Percentiles rank a stretch among this genome's conserved stretches.
Evolutionary conservation across 371 early-diverging fungal species (phyloP).

Genomic region (Fennellomyces sp.): DNA sequence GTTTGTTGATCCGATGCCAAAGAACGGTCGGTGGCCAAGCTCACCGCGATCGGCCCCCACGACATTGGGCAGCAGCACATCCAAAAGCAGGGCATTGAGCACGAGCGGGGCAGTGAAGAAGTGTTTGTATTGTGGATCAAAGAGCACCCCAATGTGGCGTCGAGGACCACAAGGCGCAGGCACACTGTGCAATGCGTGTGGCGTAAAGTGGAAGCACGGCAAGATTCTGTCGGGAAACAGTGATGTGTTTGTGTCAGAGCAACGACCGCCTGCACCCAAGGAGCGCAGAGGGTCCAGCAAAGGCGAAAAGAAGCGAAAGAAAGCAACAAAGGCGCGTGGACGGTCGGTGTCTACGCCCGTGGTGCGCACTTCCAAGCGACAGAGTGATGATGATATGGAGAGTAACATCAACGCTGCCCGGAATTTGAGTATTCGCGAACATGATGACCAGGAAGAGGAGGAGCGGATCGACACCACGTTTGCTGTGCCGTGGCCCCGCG

Average conservation of each 20-base stretch:
- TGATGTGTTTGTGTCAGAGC: background rate
- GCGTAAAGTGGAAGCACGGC: conserved; percentile 86
- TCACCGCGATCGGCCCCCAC: conserved; percentile 78
- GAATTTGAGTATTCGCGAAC: conserved; percentile 10
- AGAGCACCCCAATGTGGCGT: conserved; percentile 90
- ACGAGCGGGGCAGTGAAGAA: conserved; percentile 30
- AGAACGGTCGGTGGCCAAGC: conserved; percentile 78
- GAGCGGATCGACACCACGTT: too few relatives aligned
- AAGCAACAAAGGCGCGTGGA: conserved; percentile 4
- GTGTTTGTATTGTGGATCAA: conserved; percentile 81
- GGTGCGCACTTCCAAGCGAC: too few relatives aligned
- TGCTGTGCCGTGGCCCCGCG: conserved; percentile 10
- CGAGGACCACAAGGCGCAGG: conserved; percentile 82
- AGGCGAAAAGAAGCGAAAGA: conserved; percentile 17
- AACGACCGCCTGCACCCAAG: conserved; percentile 14
- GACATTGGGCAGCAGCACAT: background rate
- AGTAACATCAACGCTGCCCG: conserved; percentile 10
- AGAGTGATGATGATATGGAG: conserved; percentile 16
- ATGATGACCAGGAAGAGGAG: too few relatives aligned
- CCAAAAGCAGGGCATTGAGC: background rate
- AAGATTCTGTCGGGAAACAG: conserved; percentile 53
- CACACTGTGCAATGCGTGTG: conserved; percentile 89
- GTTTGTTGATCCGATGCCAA: conserved; percentile 75
- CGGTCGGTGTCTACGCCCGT: too few relatives aligned
- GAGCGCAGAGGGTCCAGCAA: conserved; percentile 17